Evolutionary conservation across 2,329 filamentous ascomycete genomes (phyloP), one percentile per base, ranked within the genome.

Genomic region (Exophiala phaeomuriformis): DNA sequence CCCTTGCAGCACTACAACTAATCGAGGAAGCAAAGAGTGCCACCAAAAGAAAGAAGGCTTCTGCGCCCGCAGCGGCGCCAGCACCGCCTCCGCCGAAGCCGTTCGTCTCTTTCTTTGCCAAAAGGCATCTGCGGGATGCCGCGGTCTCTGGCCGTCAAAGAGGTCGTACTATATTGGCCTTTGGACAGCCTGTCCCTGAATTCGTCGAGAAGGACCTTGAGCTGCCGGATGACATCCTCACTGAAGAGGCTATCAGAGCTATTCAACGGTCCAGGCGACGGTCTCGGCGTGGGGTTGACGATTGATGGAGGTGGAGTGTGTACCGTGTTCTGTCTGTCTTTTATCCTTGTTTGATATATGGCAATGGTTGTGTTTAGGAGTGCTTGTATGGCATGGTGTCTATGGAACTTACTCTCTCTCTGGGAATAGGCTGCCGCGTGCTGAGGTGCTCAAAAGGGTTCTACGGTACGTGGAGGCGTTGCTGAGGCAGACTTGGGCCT

Each of bases 101-200:
- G 36, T 90, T 96, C 65, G 85, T 76, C n/a, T 95, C 88, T 0
- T 96, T 96, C 72, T 97, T 90, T 67, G 69, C 78, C 12, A 90
- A 93, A 70, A 82, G 79, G 28, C 84, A 94, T 65, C 78, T 91
- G 56, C 84, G 91, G 29, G 87, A 90, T 27, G 81, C 83, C 4
- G 89, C 90, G 6, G 70, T 95, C n/a, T 85, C 82, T 57, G 83
- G 82, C 61, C 77, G 81, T 46, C 79, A 89, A 33, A 82, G 87
- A 49, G 81, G 82, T 41, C 78, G 88, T 47, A 86, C 79, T 48
- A 77, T 84, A 10, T 75, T 85, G 45, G 91, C 90, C 2, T 97
- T 93, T 78, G 91, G 91, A 0, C 80, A 85, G 29, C 79, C 86
- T 0, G 70, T 97, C 19, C 90, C 90, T 0, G 88, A 95, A 9